Evolutionary conservation across 257 asterid genomes (phyloP).

Genomic region (Paulownia fortunei): DNA sequence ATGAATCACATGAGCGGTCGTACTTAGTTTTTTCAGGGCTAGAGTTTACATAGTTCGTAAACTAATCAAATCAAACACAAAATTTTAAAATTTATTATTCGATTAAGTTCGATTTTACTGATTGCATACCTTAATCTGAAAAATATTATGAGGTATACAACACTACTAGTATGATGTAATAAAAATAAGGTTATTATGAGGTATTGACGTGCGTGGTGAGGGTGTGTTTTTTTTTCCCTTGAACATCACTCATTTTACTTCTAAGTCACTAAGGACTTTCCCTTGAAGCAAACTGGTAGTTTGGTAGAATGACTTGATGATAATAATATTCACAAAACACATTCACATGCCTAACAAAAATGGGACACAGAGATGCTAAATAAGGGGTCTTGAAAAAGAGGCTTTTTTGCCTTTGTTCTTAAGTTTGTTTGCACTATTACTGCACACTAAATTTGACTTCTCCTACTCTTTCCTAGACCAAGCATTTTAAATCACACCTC

Average conservation of each 20-base stretch:
- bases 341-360: slow-evolving; percentile 31
- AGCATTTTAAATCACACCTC: background rate
- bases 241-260: slow-evolving; percentile 18
- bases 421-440: slow-evolving; percentile 19
- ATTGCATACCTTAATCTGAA: too few species aligned
- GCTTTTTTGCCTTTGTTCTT: slow-evolving; percentile 27
- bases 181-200: background rate
- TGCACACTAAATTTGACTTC: slow-evolving; percentile 18
- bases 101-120: too few species aligned
- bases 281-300: slow-evolving; percentile 34
- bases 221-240: background rate
- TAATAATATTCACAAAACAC: slow-evolving; percentile 10
- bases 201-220: background rate
- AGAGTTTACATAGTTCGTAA: background rate
- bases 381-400: background rate
- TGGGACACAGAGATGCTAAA: background rate
- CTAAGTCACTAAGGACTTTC: slow-evolving; percentile 23
- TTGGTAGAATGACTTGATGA: slow-evolving; percentile 26
- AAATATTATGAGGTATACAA: too few species aligned
- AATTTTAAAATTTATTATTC: background rate
- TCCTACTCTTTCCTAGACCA: background rate
- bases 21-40: background rate
- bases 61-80: background rate
- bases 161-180: too few species aligned
- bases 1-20: slow-evolving; percentile 13